These are phyloP conservation scores for Aspergillus novoparasiticus DNA, from an alignment of 2,329 filamentous ascomycete genomes.

Conservation along the genomic window DNA sequence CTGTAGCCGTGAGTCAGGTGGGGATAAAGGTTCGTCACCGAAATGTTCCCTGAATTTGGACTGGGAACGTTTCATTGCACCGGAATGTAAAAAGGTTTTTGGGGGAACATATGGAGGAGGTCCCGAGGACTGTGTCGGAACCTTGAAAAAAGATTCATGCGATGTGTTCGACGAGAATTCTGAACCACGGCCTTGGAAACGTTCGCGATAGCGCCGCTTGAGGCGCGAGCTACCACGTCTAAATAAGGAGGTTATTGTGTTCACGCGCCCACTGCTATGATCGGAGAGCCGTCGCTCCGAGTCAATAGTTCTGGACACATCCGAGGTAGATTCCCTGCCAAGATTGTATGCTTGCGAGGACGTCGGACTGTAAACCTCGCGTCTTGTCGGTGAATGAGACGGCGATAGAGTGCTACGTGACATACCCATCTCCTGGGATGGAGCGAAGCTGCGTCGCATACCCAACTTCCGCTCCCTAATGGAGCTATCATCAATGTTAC, in stretches of 20 bases:
- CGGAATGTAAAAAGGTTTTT: slow-evolving; percentile 51
- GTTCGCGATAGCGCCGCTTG: slow-evolving; percentile 57
- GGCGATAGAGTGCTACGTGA: slow-evolving; percentile 36
- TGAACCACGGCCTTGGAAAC: slow-evolving; percentile 59
- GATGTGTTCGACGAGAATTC: slow-evolving; percentile 94
- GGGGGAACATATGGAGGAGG: slow-evolving; percentile 39
- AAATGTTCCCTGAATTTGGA: slow-evolving; percentile 93
- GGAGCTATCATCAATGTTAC: slow-evolving; percentile 39
- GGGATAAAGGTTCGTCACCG: slow-evolving; percentile 82
- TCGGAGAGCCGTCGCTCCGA: slow-evolving; percentile 59
- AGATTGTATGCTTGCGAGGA: slow-evolving; percentile 57
- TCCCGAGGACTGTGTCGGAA: slow-evolving; percentile 55
- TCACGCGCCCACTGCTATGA: slow-evolving; percentile 48
- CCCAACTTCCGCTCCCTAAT: slow-evolving; percentile 31
- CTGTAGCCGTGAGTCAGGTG: slow-evolving; percentile 77
- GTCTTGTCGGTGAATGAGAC: slow-evolving; percentile 48
- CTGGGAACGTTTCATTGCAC: slow-evolving; percentile 74
- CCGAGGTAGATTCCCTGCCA: slow-evolving; percentile 53
- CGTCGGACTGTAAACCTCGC: slow-evolving; percentile 52
- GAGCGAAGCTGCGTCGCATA: slow-evolving; percentile 34
- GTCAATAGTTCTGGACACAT: slow-evolving; percentile 56
- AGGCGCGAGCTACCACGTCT: slow-evolving; percentile 61
- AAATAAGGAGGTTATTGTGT: slow-evolving; percentile 74
- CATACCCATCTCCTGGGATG: slow-evolving; percentile 37
- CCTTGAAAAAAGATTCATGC: slow-evolving; percentile 75